Evolutionary conservation across 2,329 filamentous ascomycete species (phyloP), one percentile per base, ranked within the genome.

Genomic region (Fusarium concolor): DNA sequence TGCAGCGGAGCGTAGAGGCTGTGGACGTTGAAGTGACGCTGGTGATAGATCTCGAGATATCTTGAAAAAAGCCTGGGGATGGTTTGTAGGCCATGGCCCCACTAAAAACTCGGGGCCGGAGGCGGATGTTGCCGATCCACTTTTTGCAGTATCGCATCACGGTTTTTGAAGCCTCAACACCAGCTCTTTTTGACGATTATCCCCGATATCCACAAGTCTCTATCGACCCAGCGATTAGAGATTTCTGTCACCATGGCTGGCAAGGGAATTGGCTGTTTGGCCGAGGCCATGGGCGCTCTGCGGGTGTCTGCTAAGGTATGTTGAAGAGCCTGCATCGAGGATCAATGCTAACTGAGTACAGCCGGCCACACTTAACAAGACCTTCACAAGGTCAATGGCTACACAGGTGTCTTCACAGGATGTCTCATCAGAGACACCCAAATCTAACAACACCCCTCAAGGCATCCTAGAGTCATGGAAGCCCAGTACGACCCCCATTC

Each of bases 371-470:
- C 37, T 76, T 12, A 69, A 77, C 71, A 82, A 75, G 73, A 76
- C 79, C n/a, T 83, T 86, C 56, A 78, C 82, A 49, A 81, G 87
- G 60, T 83, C 85, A 68, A 86, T 88, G 82, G 87, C 87, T 37
- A 87, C 88, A 51, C 84, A 85, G 59, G 77, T 81, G 11, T 75
- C 82, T 9, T 28, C 56, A 12, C 74, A 81, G 26, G 76, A 80
- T 6, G 70, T 72, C 22, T 77, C 79, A 42, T 75, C 73, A 52
- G 78, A 79, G 15, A 75, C 76, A 14, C 5, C 63, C 33, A 77
- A 70, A 17, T 10, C 56, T 11, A 29, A 24, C 20, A 64, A 44
- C 1, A 74, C 59, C 9, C 29, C 71, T 64, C 80, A 76, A 65
- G 70, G 72, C 63, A 81, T 79, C 51, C 75, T 75, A 71, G 75